These are phyloP conservation scores for Penicillium sp. DNA, from an alignment of 2,329 filamentous ascomycete species.

Conservation along the genomic window DNA sequence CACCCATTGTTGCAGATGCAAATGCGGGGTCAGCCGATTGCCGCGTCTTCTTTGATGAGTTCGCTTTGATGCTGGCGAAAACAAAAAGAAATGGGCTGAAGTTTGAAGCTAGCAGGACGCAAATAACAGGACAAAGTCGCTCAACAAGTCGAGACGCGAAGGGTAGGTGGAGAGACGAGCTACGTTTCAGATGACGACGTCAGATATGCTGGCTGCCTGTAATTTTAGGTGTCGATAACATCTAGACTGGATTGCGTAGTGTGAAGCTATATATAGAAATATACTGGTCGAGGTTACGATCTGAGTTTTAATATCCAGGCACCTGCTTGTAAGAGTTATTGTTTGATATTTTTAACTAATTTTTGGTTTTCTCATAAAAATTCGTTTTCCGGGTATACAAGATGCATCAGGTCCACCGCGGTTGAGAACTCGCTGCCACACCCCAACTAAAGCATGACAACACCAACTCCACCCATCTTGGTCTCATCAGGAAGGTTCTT, in stretches of 20 bases:
- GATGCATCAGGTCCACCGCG: slow-evolving; percentile 13
- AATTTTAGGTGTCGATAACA: slow-evolving; percentile 1
- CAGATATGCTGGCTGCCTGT: slow-evolving; percentile 21
- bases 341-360: background rate
- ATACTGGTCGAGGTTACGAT: too few species aligned
- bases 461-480: slow-evolving; percentile 81
- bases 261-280: too few species aligned
- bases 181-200: slow-evolving; percentile 25
- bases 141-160: background rate
- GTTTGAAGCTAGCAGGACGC: too few species aligned
- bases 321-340: too few species aligned
- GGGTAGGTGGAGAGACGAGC: slow-evolving; percentile 10
- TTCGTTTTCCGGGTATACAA: slow-evolving; percentile 19
- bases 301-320: too few species aligned
- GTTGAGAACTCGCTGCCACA: background rate
- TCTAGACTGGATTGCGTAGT: background rate
- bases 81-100: too few species aligned
- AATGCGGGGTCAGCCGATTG: slow-evolving; percentile 14
- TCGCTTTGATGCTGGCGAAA: too few species aligned
- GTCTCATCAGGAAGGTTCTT: slow-evolving; percentile 77
- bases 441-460: slow-evolving; percentile 73
- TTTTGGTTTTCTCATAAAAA: slow-evolving; percentile 7
- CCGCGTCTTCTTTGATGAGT: background rate
- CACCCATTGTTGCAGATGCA: slow-evolving; percentile 39
- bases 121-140: background rate